A percentile compares a stretch with the other conserved stretches of the same genome.
phyloP scores from a whole-genome alignment of 768 basidiomycete species.

The Roridomyces roridus region DNA sequence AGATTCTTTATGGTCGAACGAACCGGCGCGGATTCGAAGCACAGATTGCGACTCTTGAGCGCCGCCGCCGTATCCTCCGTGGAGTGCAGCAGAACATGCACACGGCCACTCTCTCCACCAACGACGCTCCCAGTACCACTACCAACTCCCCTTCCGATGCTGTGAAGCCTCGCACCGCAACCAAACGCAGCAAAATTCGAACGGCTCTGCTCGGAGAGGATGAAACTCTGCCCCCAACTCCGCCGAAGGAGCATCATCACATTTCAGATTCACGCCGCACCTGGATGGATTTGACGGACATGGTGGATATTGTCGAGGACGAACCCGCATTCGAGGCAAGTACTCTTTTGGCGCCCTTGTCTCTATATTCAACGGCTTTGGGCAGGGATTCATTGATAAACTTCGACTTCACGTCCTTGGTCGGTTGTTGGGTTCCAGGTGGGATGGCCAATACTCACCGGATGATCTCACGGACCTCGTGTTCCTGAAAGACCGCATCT shows the following conservation, averaged over 20 bases:
- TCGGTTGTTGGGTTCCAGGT: background rate
- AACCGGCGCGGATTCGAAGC: conserved; percentile 28
- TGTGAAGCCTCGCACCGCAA: too few species aligned
- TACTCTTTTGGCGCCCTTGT: too few species aligned
- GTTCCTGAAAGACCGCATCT: conserved; percentile 30
- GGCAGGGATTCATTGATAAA: conserved; percentile 27
- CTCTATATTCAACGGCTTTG: too few species aligned
- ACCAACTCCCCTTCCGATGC: too few species aligned
- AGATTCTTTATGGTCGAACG: conserved; percentile 32
- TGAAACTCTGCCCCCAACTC: background rate
- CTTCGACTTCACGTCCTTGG: conserved; percentile 30
- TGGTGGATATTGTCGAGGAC: background rate
- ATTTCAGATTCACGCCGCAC: background rate
- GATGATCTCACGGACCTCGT: conserved; percentile 1
- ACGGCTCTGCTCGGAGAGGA: too few species aligned
- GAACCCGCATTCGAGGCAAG: background rate
- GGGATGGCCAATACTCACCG: conserved; percentile 14
- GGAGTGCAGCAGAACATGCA: background rate
- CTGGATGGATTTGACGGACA: background rate
- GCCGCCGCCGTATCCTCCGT: background rate
- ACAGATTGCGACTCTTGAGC: conserved; percentile 26
- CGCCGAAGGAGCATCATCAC: conserved; percentile 2
- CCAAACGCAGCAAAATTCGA: too few species aligned
- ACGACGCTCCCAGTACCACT: background rate
- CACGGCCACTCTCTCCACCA: background rate